Base-by-base conservation (phyloP, 805 yeast species). In the Zygotorulaspora danielsina region DNA sequence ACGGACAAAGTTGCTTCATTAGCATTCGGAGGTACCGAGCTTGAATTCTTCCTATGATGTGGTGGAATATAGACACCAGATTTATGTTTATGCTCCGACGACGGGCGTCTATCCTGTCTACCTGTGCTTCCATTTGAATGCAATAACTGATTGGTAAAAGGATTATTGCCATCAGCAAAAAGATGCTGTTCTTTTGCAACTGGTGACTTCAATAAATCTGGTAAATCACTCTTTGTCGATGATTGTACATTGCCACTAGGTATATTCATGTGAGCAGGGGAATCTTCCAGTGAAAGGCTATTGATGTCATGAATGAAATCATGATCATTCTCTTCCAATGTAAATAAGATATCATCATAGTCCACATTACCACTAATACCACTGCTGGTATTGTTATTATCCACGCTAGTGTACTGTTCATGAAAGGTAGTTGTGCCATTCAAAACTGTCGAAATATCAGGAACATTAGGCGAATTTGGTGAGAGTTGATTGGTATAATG, bases 21-120 rank as follows among this genome's bases (percentile, higher is more conserved):
- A 2, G 50, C 38, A 4, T 55, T 34, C 20, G 54, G 44, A 32
- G 37, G 42, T 13, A 30, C 25, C 40, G 43, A 16, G 45, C 45
- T 46, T 34, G 50, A 51, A 47, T 43, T 63, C 38, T 69, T 62
- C 49, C 80, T 65, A 42, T 73, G 78, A 50, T 75, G 79, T 10
- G 80, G 80, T 19, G 78, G 79, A 15, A 75, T 63, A 46, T 75
- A 75, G 19, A 57, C 53, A 8, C 64, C 63, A 1, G 57, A 44
- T 39, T 53, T 58, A 21, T 36, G 43, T 25, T 49, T 52, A 19
- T 34, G 34, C 15, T 42, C 47, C 11, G 45, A 34, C 36, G 34
- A 29, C 9, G 27, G 20, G n/a, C 29, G 34, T 11, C 42, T 42
- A 18, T 32, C 32, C n/a, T 26, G 38, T 9, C 17, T 27, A 15